Evolutionary conservation across 2,329 filamentous ascomycete genomes (phyloP), one percentile per base, ranked within the genome.

Genomic region (Fusarium sp.): DNA sequence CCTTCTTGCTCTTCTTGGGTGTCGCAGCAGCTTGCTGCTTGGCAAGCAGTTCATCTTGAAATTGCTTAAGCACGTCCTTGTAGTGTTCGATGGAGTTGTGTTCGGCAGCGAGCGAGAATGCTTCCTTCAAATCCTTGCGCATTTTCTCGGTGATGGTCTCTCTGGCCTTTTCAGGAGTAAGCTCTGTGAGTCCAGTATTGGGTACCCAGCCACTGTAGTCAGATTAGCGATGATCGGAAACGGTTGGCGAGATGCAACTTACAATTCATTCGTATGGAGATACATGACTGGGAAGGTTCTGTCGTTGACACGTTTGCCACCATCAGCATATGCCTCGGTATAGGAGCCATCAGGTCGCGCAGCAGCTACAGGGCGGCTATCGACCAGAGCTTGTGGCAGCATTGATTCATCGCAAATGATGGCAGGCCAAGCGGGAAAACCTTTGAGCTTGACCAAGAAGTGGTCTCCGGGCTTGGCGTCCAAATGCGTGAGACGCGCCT

Each of bases 211-310:
- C 93, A 84, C 96, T 99, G 77, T 66, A 66, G 22, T 66, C 48
- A 74, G 62, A 75, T 71, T 60, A 77, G 57, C 45, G 28, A 30
- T 17, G 30, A 44, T 32, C 17, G 17, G 22, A n/a, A 20, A 15
- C 13, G 15, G 17, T 32, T 32, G 11, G 35, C 41, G 7, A 8
- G 42, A 24, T 26, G 18, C 35, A 35, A 90, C 96, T 90, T 85
- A 99, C 96, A 99, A 98, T 87, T 98, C 96, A 79, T 98, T 98
- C 42, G 95, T 98, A 73, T 90, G 88, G 57, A 98, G 86, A 82
- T 98, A 98, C 96, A 98, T 98, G 80, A 98, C 91, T 10, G 96
- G 94, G 81, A 95, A 98, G 36, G 93, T 95, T 73, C 96, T 90
- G 83, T 98, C 95, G 70, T 92, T 90, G 47, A 90, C 91, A 75